Conservation (phyloP, 331 rosid genomes). For the Malus hybrid region DNA sequence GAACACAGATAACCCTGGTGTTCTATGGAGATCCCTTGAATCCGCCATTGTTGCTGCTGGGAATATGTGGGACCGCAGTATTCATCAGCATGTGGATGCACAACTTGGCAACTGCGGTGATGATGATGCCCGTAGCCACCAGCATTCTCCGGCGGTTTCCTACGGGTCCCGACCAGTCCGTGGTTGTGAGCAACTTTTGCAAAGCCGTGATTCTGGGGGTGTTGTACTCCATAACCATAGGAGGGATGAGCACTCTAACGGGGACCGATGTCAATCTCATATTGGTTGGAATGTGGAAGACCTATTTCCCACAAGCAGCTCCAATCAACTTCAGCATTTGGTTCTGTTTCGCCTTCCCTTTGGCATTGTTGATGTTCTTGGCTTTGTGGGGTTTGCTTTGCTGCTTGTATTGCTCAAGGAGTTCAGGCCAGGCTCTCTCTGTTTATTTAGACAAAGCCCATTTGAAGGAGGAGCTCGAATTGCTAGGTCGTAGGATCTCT, state of each 20-base stretch:
- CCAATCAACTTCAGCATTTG: conserved; percentile 65
- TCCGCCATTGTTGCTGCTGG: conserved; percentile 52
- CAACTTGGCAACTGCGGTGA: conserved; percentile 70
- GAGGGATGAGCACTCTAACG: conserved; percentile 75
- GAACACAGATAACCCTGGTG: conserved; percentile 39
- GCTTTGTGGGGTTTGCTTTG: conserved; percentile 52
- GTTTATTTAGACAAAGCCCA: conserved; percentile 53
- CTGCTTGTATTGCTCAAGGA: conserved; percentile 42
- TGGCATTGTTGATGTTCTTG: conserved; percentile 41
- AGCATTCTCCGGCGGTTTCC: conserved; percentile 62
- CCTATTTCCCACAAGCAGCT: conserved; percentile 41
- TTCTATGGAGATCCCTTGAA: conserved; percentile 74
- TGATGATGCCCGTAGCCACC: conserved; percentile 90
- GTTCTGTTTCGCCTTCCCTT: conserved; percentile 66
- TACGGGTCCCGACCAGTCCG: conserved; percentile 28
- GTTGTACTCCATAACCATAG: conserved; percentile 46
- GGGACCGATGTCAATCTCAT: conserved; percentile 91
- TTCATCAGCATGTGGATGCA: conserved; percentile 95
- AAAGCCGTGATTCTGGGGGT: conserved; percentile 69
- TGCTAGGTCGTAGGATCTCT: conserved; percentile 47
- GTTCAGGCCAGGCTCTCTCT: conserved; percentile 41
- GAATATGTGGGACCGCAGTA: conserved; percentile 57
- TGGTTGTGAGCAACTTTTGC: conserved; percentile 48
- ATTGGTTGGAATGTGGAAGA: conserved; percentile 76
- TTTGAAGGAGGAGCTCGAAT: conserved; percentile 62